Base-by-base conservation (phyloP, 1,139 yeast species). In the Saccharomyces hybrid region DNA sequence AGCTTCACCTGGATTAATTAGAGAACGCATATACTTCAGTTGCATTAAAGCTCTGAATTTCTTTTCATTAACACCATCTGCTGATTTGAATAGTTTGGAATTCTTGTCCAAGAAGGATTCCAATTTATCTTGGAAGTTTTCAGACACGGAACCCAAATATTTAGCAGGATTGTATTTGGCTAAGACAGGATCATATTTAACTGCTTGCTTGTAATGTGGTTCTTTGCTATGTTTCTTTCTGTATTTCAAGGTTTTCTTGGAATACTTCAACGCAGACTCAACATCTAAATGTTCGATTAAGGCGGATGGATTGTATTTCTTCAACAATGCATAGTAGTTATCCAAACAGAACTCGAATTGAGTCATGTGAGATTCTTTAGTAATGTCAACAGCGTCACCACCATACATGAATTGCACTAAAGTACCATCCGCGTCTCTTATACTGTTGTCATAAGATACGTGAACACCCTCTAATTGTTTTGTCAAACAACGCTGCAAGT, bases 381-480 rank as follows among this genome's bases (percentile, higher is more conserved):
- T 88, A 55, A 93, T 93, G 72, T 95, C 99, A 63, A 95, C 78
- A 28, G 97, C 83, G 72, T 95, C 99, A 64, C 99, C 99, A 69
- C 99, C 99, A 70, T 95, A 95, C 73, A 93, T 77, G 80, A 93
- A 91, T 77, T 95, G 98, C 59, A 95, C 78, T 73, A 95, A 78
- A 2, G 96, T 79, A 55, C 99, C 99, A 72, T 95, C 99, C 58
- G 89, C 87, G 71, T 95, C 97, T 74, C 99, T 83, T 31, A 95
- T 96, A 55, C 97, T 82, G 75, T 91, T 90, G 74, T 95, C 99
- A 69, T 95, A 95, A 52, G 89, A 82, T 48, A 90, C 86, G 65
- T 89, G 96, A 41, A 95, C 96, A 77, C 99, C 99, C 74, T 95
- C 99, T 63, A 95, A 80, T 75, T 93, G 99, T 74, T 95, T 95